Evolutionary conservation across 208 protist genomes (phyloP).

Genomic region (Wallacemonas sp.): DNA sequence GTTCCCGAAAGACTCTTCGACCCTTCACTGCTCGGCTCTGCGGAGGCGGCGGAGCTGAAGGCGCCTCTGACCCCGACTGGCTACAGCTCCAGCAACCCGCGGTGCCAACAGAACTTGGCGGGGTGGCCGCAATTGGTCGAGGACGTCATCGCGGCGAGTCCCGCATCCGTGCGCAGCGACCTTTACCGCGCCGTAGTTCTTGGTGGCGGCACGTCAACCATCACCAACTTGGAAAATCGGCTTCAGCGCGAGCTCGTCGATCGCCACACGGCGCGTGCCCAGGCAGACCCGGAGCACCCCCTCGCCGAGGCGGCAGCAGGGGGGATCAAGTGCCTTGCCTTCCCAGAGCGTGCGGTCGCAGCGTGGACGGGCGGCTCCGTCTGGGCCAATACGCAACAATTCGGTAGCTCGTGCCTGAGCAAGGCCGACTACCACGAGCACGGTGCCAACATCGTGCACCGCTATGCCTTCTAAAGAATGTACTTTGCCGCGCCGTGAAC

Average conservation of each 20-base stretch:
- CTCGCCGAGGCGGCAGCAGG: background rate
- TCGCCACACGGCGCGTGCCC: background rate
- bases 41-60: conserved; percentile 21
- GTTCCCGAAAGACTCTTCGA: conserved; percentile 90
- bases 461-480: conserved; percentile 42
- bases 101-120: conserved; percentile 5
- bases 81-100: conserved; percentile 40
- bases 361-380: conserved; percentile 90
- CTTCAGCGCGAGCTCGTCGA: conserved; percentile 70
- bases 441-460: conserved; percentile 64
- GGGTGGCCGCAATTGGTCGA: conserved; percentile 62
- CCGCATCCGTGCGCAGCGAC: conserved; percentile 24
- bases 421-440: conserved; percentile 87
- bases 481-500: no score
- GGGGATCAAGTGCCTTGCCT: conserved; percentile 62
- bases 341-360: conserved; percentile 69
- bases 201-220: conserved; percentile 92
- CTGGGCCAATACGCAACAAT: conserved; percentile 69
- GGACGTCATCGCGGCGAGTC: conserved; percentile 47
- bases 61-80: conserved; percentile 40
- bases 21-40: conserved; percentile 30
- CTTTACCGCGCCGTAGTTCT: conserved; percentile 94
- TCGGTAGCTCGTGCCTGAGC: conserved; percentile 64
- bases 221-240: conserved; percentile 72
- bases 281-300: background rate